These are phyloP conservation scores for Penicillium salamii DNA, from an alignment of 495 filamentous ascomycete genomes.

Conservation along the genomic window DNA sequence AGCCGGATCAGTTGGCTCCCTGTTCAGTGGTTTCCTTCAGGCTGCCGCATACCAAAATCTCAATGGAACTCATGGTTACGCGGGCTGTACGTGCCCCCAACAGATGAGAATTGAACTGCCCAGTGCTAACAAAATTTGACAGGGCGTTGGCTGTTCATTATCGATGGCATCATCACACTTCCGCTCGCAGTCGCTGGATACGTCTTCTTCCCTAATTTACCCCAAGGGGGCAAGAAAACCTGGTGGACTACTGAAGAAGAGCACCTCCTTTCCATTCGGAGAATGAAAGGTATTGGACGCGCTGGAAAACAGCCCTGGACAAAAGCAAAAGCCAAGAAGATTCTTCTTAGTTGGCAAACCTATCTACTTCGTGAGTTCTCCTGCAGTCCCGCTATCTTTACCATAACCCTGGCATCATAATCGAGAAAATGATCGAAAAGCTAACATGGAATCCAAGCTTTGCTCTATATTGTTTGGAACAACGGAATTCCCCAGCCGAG, in stretches of 20 bases:
- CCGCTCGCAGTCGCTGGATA: conserved; percentile 48
- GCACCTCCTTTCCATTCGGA: conserved; percentile 17
- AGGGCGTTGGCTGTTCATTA: conserved; percentile 33
- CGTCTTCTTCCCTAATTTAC: conserved; percentile 48
- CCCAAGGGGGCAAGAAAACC: conserved; percentile 20
- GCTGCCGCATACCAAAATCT: conserved; percentile 46
- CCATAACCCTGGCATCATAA: too few species aligned
- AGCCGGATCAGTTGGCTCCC: conserved; percentile 40
- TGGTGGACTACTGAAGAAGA: conserved; percentile 29
- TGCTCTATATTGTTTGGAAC: conserved; percentile 25
- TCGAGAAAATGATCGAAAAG: too few species aligned
- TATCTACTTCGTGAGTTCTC: conserved; percentile 24
- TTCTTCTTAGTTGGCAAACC: conserved; percentile 27
- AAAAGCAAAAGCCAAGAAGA: conserved; percentile 18
- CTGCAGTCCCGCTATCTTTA: too few species aligned
- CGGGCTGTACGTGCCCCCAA: conserved; percentile 28
- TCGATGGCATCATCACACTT: conserved; percentile 40
- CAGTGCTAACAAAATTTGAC: background rate
- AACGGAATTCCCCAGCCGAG: conserved; percentile 18
- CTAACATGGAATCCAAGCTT: conserved; percentile 5
- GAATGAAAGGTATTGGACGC: conserved; percentile 23
- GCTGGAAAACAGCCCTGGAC: conserved; percentile 24
- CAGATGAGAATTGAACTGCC: background rate
- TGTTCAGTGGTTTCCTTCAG: conserved; percentile 56
- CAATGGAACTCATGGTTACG: conserved; percentile 40